Evolutionary conservation across 306 rosid genomes (phyloP).

Genomic region (Sicyos edulis): DNA sequence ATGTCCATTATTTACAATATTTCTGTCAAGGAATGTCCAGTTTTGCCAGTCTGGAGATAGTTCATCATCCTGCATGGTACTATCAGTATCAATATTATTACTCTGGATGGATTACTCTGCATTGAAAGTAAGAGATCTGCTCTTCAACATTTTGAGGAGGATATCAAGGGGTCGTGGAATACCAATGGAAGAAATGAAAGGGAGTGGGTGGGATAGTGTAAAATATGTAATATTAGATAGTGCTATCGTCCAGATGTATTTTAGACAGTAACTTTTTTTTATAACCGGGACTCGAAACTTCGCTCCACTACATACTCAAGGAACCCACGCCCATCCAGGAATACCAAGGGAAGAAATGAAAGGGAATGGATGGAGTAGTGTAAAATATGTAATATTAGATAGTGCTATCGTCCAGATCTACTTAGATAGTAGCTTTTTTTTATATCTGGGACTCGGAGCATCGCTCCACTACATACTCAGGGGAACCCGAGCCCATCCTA

Average conservation of each 20-base stretch:
- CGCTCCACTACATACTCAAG: too few relatives aligned
- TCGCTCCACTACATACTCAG: too few relatives aligned
- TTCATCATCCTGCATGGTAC: constrained; percentile 47
- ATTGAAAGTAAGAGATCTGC: constrained; percentile 9
- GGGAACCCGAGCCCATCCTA: too few relatives aligned
- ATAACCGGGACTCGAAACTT: too few relatives aligned
- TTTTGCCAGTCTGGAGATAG: constrained; percentile 50
- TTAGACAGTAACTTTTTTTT: too few relatives aligned
- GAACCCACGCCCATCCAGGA: too few relatives aligned
- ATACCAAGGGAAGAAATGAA: background rate
- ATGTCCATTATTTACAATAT: constrained; percentile 9
- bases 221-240: background rate
- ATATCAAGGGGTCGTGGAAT: background rate
- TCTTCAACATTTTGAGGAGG: background rate
- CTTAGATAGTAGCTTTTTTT: too few relatives aligned
- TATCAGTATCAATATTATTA: constrained; percentile 20
- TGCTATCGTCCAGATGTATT: background rate
- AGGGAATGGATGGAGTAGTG: background rate
- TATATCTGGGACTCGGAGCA: too few relatives aligned
- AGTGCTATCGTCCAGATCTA: background rate
- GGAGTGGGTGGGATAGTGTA: constrained; percentile 1
- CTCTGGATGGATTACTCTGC: constrained; percentile 17
- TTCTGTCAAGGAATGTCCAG: constrained; percentile 50
- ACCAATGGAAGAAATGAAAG: background rate
- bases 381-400: background rate